Evolutionary conservation across 768 basidiomycete genomes (phyloP), one percentile per base, ranked within the genome.

Genomic region (Inosperma sp.): DNA sequence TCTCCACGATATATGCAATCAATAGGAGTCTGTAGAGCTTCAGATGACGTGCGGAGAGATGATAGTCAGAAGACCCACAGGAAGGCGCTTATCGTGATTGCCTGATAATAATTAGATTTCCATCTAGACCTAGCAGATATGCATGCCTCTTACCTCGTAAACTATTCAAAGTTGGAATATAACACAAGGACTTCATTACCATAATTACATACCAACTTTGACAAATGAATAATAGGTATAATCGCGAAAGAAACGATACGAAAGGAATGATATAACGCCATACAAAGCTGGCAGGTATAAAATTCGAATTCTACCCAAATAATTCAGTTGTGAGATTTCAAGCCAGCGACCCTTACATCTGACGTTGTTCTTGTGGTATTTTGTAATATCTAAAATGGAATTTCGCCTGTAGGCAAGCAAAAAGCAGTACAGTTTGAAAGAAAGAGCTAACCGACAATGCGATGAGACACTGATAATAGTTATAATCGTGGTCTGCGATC

Each of bases 211-310:
- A 71, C 75, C 72, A 33, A 73, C 65, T 68, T 77, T 62, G 45
- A 74, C 66, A 35, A 79, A 70, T 6, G 75, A 76, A 51, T 77
- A 75, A 54, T 71, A 69, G 19, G 67, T 89, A 61, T 88, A 93
- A 51, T 78, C 71, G 36, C 88, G 80, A 72, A 88, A 93, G 69
- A 71, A 93, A 1, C 91, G 81, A 60, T 89, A 94, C 23, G 88
- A 88, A 58, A 89, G 79, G 71, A 93, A 94, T 1, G 88, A 89
- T 45, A 93, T 80, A 54, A 92, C 68, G 22, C 83, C 85, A 64
- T 87, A 92, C 34, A 92, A 74, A 1, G 82, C 79, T 2, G 90
- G 89, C 87, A 93, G 86, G 59, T 88, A 89, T 55, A 92, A 62
- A 36, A 92, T 81, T 51, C 89, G 82, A n/a, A 90, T 59, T 51